Evolutionary conservation across 768 basidiomycete genomes (phyloP), one percentile per base, ranked within the genome.

Genomic region (Phlegmacium glaucopus): DNA sequence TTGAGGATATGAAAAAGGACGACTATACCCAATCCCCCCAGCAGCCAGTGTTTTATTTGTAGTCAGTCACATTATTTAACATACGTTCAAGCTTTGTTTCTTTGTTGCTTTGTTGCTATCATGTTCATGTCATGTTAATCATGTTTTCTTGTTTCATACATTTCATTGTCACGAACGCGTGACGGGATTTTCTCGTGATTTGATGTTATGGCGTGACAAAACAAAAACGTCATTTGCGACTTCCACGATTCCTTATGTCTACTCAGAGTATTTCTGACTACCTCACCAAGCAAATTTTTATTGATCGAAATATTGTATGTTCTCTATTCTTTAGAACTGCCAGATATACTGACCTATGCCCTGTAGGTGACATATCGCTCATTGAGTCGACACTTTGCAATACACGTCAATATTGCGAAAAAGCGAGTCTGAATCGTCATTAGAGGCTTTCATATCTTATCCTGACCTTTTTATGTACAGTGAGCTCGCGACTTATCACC

Each of bases 371-470:
- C 90, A 4, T 92, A 80, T 63, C 78, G 89, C 30, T 82, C 79
- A 4, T 72, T 92, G 41, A 90, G 90, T 56, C 77, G 87, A 52
- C 79, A 78, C 34, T 72, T 88, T 37, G 72, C 72, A 0, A 72
- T 91, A 44, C 84, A 90, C 56, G 87, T 90, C 57, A 87, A 90
- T 62, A 67, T 67, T 30, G 89, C 90, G 15, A 92, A 90, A 61
- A 85, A 82, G 90, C 90, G 50, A 57, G 76, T 42, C n/a, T 36
- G 25, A 3, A 34, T 34, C 16, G 40, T 15, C 13, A 15, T 7
- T 16, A 32, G 12, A n/a, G 25, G 16, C 17, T 25, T 17, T 40
- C 12, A 40, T 15, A 40, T 18, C 35, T 11, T 22, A 17, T 11
- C 6, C n/a, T 40, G n/a, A 22, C 39, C 39, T 25, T 22, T 30